Evolutionary conservation across 2,329 filamentous ascomycete genomes (phyloP).

Genomic region (Sclerotiophoma versabilis): DNA sequence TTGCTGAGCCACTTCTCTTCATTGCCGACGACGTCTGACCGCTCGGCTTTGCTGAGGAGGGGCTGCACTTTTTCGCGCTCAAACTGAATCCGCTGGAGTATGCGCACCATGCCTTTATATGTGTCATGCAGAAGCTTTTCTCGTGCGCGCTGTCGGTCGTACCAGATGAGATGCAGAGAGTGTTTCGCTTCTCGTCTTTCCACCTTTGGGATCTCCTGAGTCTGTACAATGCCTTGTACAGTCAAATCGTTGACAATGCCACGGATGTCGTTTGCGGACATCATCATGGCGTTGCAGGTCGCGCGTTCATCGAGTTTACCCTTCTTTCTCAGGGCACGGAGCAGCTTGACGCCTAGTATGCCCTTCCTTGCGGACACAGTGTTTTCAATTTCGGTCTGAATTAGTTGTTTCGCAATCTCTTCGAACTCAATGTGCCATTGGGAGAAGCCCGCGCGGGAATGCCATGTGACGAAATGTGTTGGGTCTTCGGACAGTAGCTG

Average conservation of each 20-base stretch:
- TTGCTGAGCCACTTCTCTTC: conserved; percentile 81
- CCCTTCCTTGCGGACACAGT: conserved; percentile 82
- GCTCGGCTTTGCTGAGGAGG: conserved; percentile 80
- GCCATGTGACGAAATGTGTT: conserved; percentile 70
- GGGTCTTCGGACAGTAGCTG: conserved; percentile 73
- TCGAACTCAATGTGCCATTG: conserved; percentile 87
- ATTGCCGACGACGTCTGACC: conserved; percentile 83
- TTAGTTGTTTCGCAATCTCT: conserved; percentile 72
- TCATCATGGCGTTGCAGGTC: conserved; percentile 78
- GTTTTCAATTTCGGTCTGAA: conserved; percentile 80
- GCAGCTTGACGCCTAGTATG: conserved; percentile 77
- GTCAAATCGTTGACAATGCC: conserved; percentile 86
- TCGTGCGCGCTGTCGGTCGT: conserved; percentile 76
- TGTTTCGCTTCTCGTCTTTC: conserved; percentile 80
- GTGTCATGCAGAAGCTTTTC: conserved; percentile 77
- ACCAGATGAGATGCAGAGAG: conserved; percentile 92
- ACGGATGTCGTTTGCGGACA: conserved; percentile 85
- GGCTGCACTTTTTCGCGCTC: conserved; percentile 75
- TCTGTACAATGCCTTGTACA: conserved; percentile 82
- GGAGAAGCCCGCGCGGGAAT: conserved; percentile 67
- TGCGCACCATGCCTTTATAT: conserved; percentile 89
- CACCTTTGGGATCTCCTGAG: conserved; percentile 94
- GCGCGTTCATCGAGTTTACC: conserved; percentile 96
- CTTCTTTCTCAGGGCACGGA: conserved; percentile 82
- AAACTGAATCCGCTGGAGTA: conserved; percentile 78